Percentiles rank a stretch among this genome's conserved stretches.
phyloP scores from a whole-genome alignment of 2,329 filamentous ascomycete genomes.

The Fusarium sp. region DNA sequence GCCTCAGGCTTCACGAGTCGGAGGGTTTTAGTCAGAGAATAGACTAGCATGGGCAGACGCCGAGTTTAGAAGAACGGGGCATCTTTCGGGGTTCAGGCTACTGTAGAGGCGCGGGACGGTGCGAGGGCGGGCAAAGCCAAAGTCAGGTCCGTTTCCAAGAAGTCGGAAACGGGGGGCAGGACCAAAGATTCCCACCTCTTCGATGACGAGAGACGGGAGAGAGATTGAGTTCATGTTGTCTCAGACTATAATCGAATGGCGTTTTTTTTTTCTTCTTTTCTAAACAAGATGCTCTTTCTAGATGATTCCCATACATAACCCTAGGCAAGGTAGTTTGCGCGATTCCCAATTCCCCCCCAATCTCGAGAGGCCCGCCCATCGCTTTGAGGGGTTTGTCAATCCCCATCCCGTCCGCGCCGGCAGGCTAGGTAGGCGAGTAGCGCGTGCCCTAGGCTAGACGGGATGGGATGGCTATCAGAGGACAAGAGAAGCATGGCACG shows the following conservation, averaged over 20 bases:
- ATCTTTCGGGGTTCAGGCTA: neutral
- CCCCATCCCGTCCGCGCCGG: neutral
- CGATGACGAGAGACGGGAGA: neutral
- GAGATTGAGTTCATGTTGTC: conserved; percentile 30
- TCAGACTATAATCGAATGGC: conserved; percentile 12
- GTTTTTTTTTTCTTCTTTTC: neutral
- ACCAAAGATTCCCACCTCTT: neutral
- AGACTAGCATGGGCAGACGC: conserved; percentile 6
- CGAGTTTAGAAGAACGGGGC: conserved; percentile 6
- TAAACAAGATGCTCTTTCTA: neutral
- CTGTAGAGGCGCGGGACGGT: conserved; percentile 10
- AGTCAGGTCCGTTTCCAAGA: neutral
- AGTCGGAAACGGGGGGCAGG: neutral
- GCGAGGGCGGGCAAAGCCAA: neutral
- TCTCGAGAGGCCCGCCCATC: neutral
- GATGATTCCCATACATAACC: neutral
- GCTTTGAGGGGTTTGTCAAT: conserved; percentile 4
- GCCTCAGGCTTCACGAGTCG: neutral
- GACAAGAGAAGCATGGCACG: neutral
- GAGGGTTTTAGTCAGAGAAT: neutral
- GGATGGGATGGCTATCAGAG: neutral
- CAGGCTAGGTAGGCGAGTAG: neutral
- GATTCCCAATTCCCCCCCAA: neutral
- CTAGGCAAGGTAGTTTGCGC: neutral
- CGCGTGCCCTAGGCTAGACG: neutral